phyloP scores from a whole-genome alignment of 2,329 filamentous ascomycete genomes.

The Aureobasidium subglaciale region DNA sequence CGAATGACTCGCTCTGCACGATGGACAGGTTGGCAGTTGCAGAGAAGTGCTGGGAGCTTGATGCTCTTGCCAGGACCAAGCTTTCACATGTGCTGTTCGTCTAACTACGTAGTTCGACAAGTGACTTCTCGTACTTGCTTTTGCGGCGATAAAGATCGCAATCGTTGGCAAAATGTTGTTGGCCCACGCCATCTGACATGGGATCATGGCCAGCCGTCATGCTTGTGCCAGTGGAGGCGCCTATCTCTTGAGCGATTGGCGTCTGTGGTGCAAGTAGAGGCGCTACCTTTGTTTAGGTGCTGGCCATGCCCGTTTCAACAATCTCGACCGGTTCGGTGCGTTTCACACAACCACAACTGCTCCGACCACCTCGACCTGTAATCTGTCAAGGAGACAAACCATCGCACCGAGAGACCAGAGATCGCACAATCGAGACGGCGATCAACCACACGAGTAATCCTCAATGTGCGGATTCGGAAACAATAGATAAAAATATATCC shows the following conservation, averaged over 20 bases:
- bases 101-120: constrained; percentile 14
- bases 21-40: not conserved
- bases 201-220: not conserved
- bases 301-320: constrained; percentile 11
- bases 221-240: constrained; percentile 10
- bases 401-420: constrained; percentile 1
- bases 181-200: constrained; percentile 10
- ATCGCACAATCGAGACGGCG: constrained; percentile 8
- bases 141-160: constrained; percentile 4
- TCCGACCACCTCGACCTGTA: constrained; percentile 8
- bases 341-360: constrained; percentile 15
- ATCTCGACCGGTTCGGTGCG: constrained; percentile 11
- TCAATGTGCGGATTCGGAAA: not conserved
- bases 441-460: constrained; percentile 9
- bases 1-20: constrained; percentile 12
- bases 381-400: not conserved
- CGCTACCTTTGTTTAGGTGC: constrained; percentile 10
- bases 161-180: constrained; percentile 1
- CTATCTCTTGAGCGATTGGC: constrained; percentile 11
- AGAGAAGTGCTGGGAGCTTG: constrained; percentile 6
- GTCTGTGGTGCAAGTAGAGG: constrained; percentile 7
- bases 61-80: constrained; percentile 8
- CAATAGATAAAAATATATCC: constrained; percentile 10
- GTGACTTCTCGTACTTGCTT: constrained; percentile 6
- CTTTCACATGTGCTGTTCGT: constrained; percentile 7